Conservation (phyloP, 2,329 filamentous ascomycete species). For the Xylariaceae sp. region DNA sequence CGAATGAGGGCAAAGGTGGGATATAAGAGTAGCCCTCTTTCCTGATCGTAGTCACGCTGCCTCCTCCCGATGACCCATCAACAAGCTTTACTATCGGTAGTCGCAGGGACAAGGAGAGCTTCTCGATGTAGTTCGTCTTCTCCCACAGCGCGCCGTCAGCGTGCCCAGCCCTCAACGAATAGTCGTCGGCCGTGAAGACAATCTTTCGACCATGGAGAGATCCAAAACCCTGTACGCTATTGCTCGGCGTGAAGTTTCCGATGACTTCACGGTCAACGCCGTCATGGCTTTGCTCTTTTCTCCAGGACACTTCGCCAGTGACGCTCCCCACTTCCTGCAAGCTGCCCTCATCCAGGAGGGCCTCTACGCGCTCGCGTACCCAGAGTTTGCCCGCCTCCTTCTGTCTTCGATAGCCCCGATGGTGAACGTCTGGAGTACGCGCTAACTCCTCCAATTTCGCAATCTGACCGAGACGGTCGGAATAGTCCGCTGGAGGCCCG, state of each 20-base stretch:
- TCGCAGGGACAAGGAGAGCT: constrained; percentile 10
- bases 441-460: constrained; percentile 8
- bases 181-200: constrained; percentile 13
- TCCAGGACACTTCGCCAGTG: constrained; percentile 10
- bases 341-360: constrained; percentile 11
- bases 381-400: constrained; percentile 13
- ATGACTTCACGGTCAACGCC: constrained; percentile 6
- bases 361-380: constrained; percentile 12
- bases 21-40: constrained; percentile 10
- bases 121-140: constrained; percentile 13
- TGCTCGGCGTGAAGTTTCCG: constrained; percentile 9
- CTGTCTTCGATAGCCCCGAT: constrained; percentile 10
- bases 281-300: constrained; percentile 2
- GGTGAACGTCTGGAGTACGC: constrained; percentile 10
- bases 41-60: constrained; percentile 9
- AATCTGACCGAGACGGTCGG: constrained; percentile 12
- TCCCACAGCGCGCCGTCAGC: constrained; percentile 9
- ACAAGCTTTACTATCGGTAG: constrained; percentile 14
- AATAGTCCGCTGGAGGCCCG: constrained; percentile 9
- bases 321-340: constrained; percentile 11
- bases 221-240: constrained; percentile 11
- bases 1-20: constrained; percentile 10
- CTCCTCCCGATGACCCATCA: constrained; percentile 12
- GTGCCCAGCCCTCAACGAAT: constrained; percentile 10
- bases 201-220: constrained; percentile 8